Evolutionary conservation across 768 basidiomycete genomes (phyloP).

Genomic region (Boletus pseudopeckii): DNA sequence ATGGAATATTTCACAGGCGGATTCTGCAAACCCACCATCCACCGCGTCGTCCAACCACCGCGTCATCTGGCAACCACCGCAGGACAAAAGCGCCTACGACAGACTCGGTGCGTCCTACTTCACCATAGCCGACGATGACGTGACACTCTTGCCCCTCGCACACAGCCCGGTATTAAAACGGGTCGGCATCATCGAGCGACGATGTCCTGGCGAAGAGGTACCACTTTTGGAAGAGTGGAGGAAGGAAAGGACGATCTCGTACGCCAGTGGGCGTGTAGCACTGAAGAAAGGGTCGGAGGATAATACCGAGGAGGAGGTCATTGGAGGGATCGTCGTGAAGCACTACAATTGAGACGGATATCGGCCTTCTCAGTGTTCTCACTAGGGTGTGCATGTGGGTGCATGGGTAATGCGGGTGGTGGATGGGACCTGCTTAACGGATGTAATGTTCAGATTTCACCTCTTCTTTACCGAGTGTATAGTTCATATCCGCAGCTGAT

Average conservation of each 20-base stretch:
- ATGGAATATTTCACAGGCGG: slow-evolving; percentile 58
- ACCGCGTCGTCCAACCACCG: slow-evolving; percentile 61
- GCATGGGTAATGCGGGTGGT: too few relatives aligned
- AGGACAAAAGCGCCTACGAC: slow-evolving; percentile 44
- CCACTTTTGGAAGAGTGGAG: slow-evolving; percentile 48
- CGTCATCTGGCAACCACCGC: too few relatives aligned
- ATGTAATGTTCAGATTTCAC: too few relatives aligned
- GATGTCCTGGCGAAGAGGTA: slow-evolving; percentile 36
- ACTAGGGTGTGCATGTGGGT: too few relatives aligned
- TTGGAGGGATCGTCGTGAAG: slow-evolving; percentile 54
- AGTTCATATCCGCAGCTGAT: too few relatives aligned
- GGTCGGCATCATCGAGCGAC: slow-evolving; percentile 32
- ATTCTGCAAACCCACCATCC: slow-evolving; percentile 55
- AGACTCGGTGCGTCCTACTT: slow-evolving; percentile 61
- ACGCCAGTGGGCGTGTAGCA: slow-evolving; percentile 41
- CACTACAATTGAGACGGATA: slow-evolving; percentile 45
- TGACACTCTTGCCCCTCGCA: slow-evolving; percentile 41
- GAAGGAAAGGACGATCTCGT: slow-evolving; percentile 48
- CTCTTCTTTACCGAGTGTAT: too few relatives aligned
- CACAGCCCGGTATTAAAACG: slow-evolving; percentile 49
- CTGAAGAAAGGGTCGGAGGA: slow-evolving; percentile 39
- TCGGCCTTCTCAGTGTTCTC: too few relatives aligned
- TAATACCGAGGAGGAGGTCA: slow-evolving; percentile 51
- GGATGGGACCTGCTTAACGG: too few relatives aligned
- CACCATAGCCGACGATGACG: slow-evolving; percentile 47